Evolutionary conservation across 2,329 filamentous ascomycete species (phyloP).

Genomic region (Penicillium sp.): DNA sequence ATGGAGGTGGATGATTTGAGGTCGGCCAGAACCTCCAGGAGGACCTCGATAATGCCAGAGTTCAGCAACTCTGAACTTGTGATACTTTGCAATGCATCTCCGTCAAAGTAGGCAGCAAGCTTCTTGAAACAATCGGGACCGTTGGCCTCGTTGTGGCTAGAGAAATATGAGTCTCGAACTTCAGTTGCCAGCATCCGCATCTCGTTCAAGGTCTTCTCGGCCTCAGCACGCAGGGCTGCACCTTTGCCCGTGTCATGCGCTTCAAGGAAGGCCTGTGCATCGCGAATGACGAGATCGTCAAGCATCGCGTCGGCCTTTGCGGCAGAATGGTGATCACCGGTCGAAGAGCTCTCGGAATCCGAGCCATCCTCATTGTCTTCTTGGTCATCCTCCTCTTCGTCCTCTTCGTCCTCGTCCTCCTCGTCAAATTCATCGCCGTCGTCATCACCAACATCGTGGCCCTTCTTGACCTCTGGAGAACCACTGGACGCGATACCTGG

Average conservation of each 20-base stretch:
- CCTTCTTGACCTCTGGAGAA: constrained; percentile 19
- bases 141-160: constrained; percentile 29
- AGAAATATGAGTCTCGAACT: constrained; percentile 64
- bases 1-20: constrained; percentile 32
- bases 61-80: constrained; percentile 92
- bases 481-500: constrained; percentile 15
- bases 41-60: constrained; percentile 77
- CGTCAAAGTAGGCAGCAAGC: constrained; percentile 78
- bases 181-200: constrained; percentile 66
- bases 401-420: constrained; percentile 31
- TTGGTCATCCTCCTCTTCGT: constrained; percentile 49
- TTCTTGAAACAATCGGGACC: constrained; percentile 65
- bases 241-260: constrained; percentile 72
- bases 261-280: constrained; percentile 78
- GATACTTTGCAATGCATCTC: constrained; percentile 82
- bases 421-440: constrained; percentile 50
- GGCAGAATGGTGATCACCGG: constrained; percentile 37
- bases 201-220: constrained; percentile 65
- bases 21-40: constrained; percentile 76
- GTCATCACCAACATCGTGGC: constrained; percentile 47
- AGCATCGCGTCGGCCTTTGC: constrained; percentile 46
- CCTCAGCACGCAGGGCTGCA: constrained; percentile 70
- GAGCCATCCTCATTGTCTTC: constrained; percentile 49
- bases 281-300: constrained; percentile 65
- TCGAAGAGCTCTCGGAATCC: constrained; percentile 61